Conservation (phyloP, 192 early-diverging fungal genomes). For the Thoreauomyces humboldtii region DNA sequence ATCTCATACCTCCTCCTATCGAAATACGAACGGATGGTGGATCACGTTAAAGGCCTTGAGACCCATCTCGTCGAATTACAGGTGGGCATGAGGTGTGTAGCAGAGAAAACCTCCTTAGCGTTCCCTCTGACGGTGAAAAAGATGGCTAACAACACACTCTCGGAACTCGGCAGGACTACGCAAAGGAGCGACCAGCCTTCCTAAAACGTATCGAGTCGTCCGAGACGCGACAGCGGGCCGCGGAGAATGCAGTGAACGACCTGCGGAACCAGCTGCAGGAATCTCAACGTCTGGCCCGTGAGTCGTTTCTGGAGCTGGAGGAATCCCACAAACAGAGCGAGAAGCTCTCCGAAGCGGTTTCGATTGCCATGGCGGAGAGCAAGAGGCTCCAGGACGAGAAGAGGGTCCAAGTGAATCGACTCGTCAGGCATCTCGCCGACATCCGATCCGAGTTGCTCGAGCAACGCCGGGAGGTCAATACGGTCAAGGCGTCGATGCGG, state of each 20-base stretch:
- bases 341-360: not conserved
- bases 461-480: slow-evolving; percentile 12
- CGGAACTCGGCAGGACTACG: slow-evolving; percentile 23
- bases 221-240: not conserved
- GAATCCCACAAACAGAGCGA: slow-evolving; percentile 3
- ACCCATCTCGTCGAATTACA: slow-evolving; percentile 36
- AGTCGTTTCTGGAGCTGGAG: slow-evolving; percentile 8
- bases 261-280: slow-evolving; percentile 19
- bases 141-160: too few relatives aligned
- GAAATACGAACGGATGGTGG: slow-evolving; percentile 48
- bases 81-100: too few relatives aligned
- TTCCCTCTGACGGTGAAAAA: too few relatives aligned
- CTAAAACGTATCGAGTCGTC: slow-evolving; percentile 20
- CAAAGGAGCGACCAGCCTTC: slow-evolving; percentile 25
- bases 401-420: not conserved
- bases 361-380: slow-evolving; percentile 3
- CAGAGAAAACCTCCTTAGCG: too few relatives aligned
- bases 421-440: slow-evolving; percentile 6
- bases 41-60: slow-evolving; percentile 42
- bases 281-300: slow-evolving; percentile 3
- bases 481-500: slow-evolving; percentile 14
- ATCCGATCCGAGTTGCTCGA: slow-evolving; percentile 23
- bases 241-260: not conserved
- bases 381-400: slow-evolving; percentile 15
- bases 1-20: slow-evolving; percentile 55